phyloP scores from a whole-genome alignment of 164 flowering plant genomes.

The Stephania cephalantha region DNA sequence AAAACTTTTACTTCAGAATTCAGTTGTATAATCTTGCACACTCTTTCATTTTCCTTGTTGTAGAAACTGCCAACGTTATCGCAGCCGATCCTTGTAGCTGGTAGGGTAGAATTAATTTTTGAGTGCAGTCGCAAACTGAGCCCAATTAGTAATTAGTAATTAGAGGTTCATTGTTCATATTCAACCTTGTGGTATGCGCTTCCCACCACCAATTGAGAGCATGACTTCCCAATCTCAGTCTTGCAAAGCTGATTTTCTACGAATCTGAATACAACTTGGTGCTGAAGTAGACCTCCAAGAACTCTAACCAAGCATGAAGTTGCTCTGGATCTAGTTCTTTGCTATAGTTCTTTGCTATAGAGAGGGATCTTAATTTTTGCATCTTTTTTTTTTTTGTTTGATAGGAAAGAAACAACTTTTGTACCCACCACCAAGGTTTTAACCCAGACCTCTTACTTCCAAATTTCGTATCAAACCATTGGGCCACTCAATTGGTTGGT shows the following conservation, averaged over 20 bases:
- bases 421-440: too few species aligned
- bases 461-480: too few species aligned
- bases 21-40: constrained; percentile 8
- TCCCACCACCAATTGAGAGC: background rate
- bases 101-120: constrained; percentile 4
- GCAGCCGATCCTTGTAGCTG: background rate
- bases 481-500: too few species aligned
- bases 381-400: background rate
- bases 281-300: constrained; percentile 7
- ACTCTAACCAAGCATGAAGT: constrained; percentile 5
- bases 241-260: constrained; percentile 7
- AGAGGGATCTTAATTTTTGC: background rate
- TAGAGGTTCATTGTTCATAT: background rate
- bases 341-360: background rate
- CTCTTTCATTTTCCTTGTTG: background rate
- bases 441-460: too few species aligned
- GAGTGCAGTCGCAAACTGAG: background rate
- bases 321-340: constrained; percentile 1
- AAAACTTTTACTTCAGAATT: background rate
- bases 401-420: background rate
- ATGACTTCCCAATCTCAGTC: background rate
- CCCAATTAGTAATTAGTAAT: background rate
- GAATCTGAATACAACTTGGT: background rate
- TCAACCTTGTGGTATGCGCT: background rate
- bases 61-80: constrained; percentile 1